Percentiles rank a stretch among this genome's conserved stretches.
Evolutionary conservation across 768 basidiomycete species (phyloP).

Genomic region (Tephrocybe sp.): DNA sequence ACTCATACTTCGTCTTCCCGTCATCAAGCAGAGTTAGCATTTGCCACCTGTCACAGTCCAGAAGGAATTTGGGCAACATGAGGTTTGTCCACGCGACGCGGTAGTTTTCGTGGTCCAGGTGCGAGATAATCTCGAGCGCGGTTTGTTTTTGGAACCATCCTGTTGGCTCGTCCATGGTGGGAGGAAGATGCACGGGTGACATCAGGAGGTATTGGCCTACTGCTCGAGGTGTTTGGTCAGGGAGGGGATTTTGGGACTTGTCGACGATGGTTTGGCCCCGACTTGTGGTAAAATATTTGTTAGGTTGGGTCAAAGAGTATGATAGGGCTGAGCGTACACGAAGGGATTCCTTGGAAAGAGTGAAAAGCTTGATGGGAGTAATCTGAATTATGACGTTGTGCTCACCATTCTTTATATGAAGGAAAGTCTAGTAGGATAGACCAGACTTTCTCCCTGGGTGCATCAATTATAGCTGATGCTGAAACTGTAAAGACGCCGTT

Average conservation of each 20-base stretch:
- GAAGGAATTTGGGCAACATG: conserved; percentile 41
- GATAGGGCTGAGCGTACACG: conserved; percentile 38
- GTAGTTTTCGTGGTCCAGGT: conserved; percentile 49
- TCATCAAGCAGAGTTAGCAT: conserved; percentile 41
- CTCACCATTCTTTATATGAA: conserved; percentile 60
- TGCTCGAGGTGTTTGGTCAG: conserved; percentile 42
- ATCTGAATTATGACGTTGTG: neutral
- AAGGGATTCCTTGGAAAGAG: conserved; percentile 56
- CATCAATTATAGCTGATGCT: conserved; percentile 53
- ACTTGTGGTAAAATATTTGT: conserved; percentile 24
- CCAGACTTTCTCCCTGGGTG: conserved; percentile 63
- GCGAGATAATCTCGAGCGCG: conserved; percentile 43
- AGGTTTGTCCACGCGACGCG: conserved; percentile 55
- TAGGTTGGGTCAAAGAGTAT: neutral
- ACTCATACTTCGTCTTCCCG: conserved; percentile 62
- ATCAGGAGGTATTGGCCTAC: conserved; percentile 49
- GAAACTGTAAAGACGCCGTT: conserved; percentile 45
- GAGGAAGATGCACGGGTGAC: conserved; percentile 55
- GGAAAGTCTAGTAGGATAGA: conserved; percentile 55
- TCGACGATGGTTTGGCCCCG: conserved; percentile 48
- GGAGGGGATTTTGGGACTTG: conserved; percentile 33
- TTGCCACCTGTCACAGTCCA: conserved; percentile 64
- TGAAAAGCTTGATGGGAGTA: neutral
- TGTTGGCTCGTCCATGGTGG: conserved; percentile 44
- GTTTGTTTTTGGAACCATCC: conserved; percentile 33